Conservation (phyloP, 192 early-diverging fungal genomes). For the Coemansia sp. region DNA sequence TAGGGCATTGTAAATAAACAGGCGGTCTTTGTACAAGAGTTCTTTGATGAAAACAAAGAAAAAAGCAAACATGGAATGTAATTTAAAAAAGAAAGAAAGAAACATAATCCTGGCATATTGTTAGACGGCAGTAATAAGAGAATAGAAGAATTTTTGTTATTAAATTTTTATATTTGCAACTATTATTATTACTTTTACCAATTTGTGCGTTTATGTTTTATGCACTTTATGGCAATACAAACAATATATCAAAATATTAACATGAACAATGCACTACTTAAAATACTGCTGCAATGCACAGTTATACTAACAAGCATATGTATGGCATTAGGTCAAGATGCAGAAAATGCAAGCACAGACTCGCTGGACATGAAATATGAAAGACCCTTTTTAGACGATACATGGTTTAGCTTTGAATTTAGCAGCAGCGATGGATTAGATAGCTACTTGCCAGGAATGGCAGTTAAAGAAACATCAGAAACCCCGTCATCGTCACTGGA, state of each 20-base stretch:
- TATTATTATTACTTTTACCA: neutral
- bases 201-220: neutral
- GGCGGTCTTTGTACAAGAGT: neutral
- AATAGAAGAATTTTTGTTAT: neutral
- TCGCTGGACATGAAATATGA: neutral
- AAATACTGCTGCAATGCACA: neutral
- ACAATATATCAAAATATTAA: neutral
- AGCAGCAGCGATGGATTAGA: neutral
- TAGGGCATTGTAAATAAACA: neutral
- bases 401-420: neutral
- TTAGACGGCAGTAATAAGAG: neutral
- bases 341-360: neutral
- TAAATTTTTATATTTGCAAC: neutral
- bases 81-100: neutral
- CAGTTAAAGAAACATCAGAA: conserved; percentile 20
- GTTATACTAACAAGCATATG: neutral
- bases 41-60: no score
- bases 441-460: conserved; percentile 2
- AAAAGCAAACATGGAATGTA: neutral
- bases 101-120: neutral
- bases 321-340: neutral
- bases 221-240: neutral
- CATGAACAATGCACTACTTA: neutral
- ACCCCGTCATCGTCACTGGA: neutral
- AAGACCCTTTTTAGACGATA: neutral